A percentile compares a stretch with the other conserved stretches of the same genome.
These are phyloP conservation scores for Nyctanthes arbortristis DNA, from an alignment of 257 asterid genomes.

Conservation along the genomic window DNA sequence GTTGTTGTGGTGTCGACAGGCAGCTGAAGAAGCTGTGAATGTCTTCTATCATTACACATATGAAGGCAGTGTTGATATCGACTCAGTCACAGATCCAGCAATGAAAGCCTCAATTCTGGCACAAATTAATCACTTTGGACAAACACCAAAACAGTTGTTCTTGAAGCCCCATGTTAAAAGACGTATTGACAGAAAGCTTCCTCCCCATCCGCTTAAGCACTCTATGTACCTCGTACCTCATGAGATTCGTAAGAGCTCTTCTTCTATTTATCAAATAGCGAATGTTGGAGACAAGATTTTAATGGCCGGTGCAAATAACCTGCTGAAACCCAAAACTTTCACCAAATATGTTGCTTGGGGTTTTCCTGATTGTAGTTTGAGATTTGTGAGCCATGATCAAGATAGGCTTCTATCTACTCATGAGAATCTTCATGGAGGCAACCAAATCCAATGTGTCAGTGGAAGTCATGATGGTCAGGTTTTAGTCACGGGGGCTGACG, in stretches of 20 bases:
- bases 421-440: slow-evolving; percentile 96
- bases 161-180: slow-evolving; percentile 88
- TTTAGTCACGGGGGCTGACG: slow-evolving; percentile 93
- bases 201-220: slow-evolving; percentile 82
- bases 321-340: slow-evolving; percentile 80
- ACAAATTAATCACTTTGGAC: slow-evolving; percentile 98
- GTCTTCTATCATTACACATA: slow-evolving; percentile 99
- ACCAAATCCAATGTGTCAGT: slow-evolving; percentile 86
- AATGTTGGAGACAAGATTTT: slow-evolving; percentile 74
- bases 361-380: slow-evolving; percentile 90
- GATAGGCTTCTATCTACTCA: slow-evolving; percentile 93
- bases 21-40: slow-evolving; percentile 97
- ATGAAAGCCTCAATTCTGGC: slow-evolving; percentile 99
- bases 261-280: slow-evolving; percentile 79
- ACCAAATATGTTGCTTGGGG: slow-evolving; percentile 91
- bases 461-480: slow-evolving; percentile 92
- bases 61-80: slow-evolving; percentile 98
- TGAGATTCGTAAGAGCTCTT: slow-evolving; percentile 73
- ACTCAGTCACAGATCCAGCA: slow-evolving; percentile 94
- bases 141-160: slow-evolving; percentile 94
- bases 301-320: slow-evolving; percentile 68
- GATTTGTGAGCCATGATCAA: slow-evolving; percentile 83
- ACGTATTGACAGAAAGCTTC: slow-evolving; percentile 73
- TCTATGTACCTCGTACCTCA: slow-evolving; percentile 71
- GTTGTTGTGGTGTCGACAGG: slow-evolving; percentile 49